Evolutionary conservation across 2,329 filamentous ascomycete species (phyloP).

Genomic region (Pyrenochaeta sp.): DNA sequence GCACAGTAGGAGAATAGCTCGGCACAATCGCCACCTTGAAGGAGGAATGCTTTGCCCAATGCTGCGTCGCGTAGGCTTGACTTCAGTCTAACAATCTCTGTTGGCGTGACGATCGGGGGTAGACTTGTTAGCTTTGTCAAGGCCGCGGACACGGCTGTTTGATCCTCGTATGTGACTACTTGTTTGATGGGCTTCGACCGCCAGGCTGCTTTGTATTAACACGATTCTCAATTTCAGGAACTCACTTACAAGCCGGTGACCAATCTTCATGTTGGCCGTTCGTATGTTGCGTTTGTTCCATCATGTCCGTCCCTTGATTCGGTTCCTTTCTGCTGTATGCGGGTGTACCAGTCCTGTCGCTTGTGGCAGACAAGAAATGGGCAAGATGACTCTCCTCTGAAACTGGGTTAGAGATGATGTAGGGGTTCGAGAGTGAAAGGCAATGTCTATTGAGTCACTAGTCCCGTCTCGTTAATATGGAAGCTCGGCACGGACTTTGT

Average conservation of each 20-base stretch:
- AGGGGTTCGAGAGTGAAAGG: neutral
- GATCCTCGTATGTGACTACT: conserved; percentile 73
- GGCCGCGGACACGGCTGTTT: conserved; percentile 66
- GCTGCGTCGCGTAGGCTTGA: conserved; percentile 84
- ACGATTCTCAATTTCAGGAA: neutral
- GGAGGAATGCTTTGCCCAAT: conserved; percentile 86
- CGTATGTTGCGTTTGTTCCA: conserved; percentile 8
- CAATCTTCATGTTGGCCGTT: conserved; percentile 34
- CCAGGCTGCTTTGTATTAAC: conserved; percentile 65
- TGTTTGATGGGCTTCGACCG: conserved; percentile 81
- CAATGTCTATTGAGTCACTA: conserved; percentile 21
- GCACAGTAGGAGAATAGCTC: conserved; percentile 98
- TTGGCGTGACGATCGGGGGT: conserved; percentile 80
- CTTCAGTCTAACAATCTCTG: conserved; percentile 82
- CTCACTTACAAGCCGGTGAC: conserved; percentile 51
- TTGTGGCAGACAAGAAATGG: conserved; percentile 14
- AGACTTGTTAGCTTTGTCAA: conserved; percentile 71
- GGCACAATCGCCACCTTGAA: conserved; percentile 96
- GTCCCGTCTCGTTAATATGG: conserved; percentile 25
- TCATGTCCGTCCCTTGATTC: conserved; percentile 6
- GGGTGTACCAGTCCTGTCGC: conserved; percentile 7
- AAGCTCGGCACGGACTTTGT: conserved; percentile 26
- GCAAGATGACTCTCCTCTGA: conserved; percentile 16
- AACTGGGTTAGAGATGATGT: neutral
- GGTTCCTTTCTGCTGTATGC: neutral